Evolutionary conservation across 805 yeast species (phyloP), one percentile per base, ranked within the genome.

Genomic region (Lipomyces japonicus): DNA sequence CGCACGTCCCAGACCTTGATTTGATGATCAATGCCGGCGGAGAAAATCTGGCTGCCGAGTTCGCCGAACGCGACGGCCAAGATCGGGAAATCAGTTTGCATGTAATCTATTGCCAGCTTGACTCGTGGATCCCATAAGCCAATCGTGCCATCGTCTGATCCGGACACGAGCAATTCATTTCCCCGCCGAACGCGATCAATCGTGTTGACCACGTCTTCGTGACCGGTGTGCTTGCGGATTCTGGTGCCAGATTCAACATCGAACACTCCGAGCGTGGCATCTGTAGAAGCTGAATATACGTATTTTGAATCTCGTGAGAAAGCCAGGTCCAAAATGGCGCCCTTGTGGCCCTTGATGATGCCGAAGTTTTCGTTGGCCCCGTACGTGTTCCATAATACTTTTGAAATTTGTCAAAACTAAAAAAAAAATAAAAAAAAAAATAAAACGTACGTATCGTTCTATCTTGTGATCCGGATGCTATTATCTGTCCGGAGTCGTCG

Each of bases 11-110:
- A 82, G 2, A 80, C 82, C 37, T 68, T 62, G 0, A 86, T 73
- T 0, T 72, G 68, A 1, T 87, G 83, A 55, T 86, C 91, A 2
- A 86, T 76, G 0, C 95, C 95, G 0, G 82, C 70, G 3, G 79
- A 71, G 57, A 72, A 86, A 3, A 83, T 59, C 12, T 69, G 65
- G 14, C 67, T 64, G 1, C 77, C 80, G 37, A 66, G 65, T 2
- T 63, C 60, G 59, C 58, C 73, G 51, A 68, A 59, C 5, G 72
- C 75, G 4, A 78, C 76, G 0, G 86, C 71, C 19, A 84, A 65
- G 0, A 86, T 58, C 0, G 95, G 93, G 59, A 71, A 82, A 1
- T 73, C 74, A 0, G 82, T 74, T 21, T 68, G 63, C 46, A 79
- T 66, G 6, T 58, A 60, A 2, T 63, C 55, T 0, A 74, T 68